Base-by-base conservation (phyloP, 495 filamentous ascomycete genomes). In the Penicillium robsamsonii region DNA sequence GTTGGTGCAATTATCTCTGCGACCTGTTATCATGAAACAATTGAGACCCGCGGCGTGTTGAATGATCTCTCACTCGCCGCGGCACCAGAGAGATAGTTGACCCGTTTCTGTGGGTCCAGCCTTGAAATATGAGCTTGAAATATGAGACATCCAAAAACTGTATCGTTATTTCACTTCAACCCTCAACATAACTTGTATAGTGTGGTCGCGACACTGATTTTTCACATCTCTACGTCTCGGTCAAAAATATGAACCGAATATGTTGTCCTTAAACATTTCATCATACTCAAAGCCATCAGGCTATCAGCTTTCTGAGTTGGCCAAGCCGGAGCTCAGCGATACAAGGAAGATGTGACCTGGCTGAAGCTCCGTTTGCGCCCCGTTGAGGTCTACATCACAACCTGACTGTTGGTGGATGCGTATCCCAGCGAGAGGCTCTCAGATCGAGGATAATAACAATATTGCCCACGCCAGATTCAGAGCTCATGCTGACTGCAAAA, bases 271-370 rank as follows among this genome's bases (percentile, higher is more conserved):
- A 22, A 73, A 69, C 4, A 65, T 73, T 18, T 57, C 63, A 0
- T 67, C 69, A 33, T 77, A 77, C 60, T 66, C 70, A 33, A 56
- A 58, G 5, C 80, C 80, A 0, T 59, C 58, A 0, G 69, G 59
- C 7, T 82, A 76, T 46, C 69, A 72, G 22, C 38, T 82, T 31
- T 45, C 64, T 1, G 69, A 74, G 3, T 43, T 80, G 12, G 71
- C 77, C 0, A 58, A 71, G 15, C 80, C 80, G 0, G 62, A 63
- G 48, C 66, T 81, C 46, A 60, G 52, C 2, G 49, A 64, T 4
- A 65, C 76, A 8, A 66, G n/a, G n/a, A 76, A 56, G 72, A 82
- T 47, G 63, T 83, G 6, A n/a, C n/a, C n/a, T n/a, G n/a, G n/a
- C n/a, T n/a, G n/a, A n/a, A n/a, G n/a, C n/a, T n/a, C n/a, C n/a